A percentile compares a stretch with the other conserved stretches of the same genome.
Evolutionary conservation across 176 grass and related monocot genomes (phyloP).

Genomic region (Secale cereale): DNA sequence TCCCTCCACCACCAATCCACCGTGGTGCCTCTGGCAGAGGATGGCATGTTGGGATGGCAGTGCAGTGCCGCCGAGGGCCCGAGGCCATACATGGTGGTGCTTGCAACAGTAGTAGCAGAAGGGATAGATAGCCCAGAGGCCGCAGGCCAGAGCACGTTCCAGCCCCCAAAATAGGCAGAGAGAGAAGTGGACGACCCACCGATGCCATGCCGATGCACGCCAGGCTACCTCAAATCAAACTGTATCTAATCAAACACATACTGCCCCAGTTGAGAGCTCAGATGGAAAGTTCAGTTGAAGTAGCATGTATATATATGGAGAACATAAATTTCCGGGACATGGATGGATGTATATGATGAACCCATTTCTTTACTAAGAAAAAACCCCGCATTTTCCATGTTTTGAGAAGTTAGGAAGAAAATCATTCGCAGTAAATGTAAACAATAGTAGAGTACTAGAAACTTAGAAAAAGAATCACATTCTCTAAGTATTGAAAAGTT

Average conservation of each 20-base stretch:
- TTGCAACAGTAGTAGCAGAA: background rate
- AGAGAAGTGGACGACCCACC: constrained; percentile 13
- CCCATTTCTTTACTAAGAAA: background rate
- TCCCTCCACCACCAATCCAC: constrained; percentile 20
- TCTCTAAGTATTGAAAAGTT: too few relatives aligned
- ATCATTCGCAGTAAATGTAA: background rate
- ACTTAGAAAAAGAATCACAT: too few relatives aligned
- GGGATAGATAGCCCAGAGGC: constrained; percentile 5
- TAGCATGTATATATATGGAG: background rate
- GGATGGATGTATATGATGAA: background rate
- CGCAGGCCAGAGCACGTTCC: constrained; percentile 7
- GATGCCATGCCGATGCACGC: background rate
- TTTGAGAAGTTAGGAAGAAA: background rate
- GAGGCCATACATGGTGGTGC: constrained; percentile 20
- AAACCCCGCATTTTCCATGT: background rate
- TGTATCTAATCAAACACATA: background rate
- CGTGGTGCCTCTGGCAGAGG: background rate
- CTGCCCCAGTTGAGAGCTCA: background rate
- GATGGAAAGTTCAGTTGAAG: background rate
- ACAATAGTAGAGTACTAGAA: too few relatives aligned
- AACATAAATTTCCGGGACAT: background rate
- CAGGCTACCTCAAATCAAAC: background rate
- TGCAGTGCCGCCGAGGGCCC: constrained; percentile 11
- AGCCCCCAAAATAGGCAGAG: background rate
- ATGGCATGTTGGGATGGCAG: constrained; percentile 13